Evolutionary conservation across 1,284 basidiomycete genomes (phyloP), one percentile per base, ranked within the genome.

Genomic region (Leucoagaricus sp.): DNA sequence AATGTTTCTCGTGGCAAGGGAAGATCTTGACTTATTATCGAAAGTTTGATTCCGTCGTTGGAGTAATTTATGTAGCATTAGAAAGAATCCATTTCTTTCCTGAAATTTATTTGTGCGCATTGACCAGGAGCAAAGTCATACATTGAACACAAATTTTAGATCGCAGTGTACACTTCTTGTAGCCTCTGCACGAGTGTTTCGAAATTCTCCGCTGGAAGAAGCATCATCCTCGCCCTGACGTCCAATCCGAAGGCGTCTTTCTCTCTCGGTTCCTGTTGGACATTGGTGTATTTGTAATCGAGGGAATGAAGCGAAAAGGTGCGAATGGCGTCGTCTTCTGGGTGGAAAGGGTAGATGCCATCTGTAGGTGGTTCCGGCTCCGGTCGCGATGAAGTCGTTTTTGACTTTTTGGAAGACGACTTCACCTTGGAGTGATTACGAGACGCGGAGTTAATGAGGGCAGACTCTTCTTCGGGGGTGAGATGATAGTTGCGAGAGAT

Each of bases 161-260:
- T 51, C 26, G 29, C 49, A 23, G 25, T 57, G n/a, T 57, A 57
- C n/a, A 47, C 42, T 31, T 51, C 34, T 46, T 57, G 41, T 42
- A 57, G 31, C 26, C 29, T 50, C 13, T 41, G 13, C 26, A 57
- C 49, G 7, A 57, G 28, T 13, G 33, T 25, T 26, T 51, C 41
- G 28, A 57, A 46, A 8, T 49, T 45, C 44, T 55, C 52, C n/a
- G 63, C 54, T 25, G 81, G 75, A 1, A 96, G 73, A 7, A 96
- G 75, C 79, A 93, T 89, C 58, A 94, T 72, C 45, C 92, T 75
- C 1, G 90, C 93, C 17, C 84, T 82, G 46, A 85, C 80, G 65
- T 95, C 92, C 23, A 95, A 76, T 2, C 94, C 93, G 66, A 95
- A 93, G 0, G 86, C 75, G 45, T 92, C 90, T 55, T 79, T 79